A percentile compares a stretch with the other conserved stretches of the same genome.
Evolutionary conservation across 495 filamentous ascomycete species (phyloP).

Genomic region (Penicillium subrubescens): DNA sequence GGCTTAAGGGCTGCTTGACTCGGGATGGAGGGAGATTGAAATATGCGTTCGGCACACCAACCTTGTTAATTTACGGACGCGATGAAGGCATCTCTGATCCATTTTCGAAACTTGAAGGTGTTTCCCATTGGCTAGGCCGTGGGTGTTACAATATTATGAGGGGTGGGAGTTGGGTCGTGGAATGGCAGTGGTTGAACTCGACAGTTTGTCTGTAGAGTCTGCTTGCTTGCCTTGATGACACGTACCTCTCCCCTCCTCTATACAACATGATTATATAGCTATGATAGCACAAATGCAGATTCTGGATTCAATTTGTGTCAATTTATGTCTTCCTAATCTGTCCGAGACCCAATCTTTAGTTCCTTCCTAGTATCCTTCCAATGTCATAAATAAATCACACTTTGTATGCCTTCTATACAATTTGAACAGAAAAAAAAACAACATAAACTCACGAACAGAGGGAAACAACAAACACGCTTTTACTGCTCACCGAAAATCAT

Average conservation of each 20-base stretch:
- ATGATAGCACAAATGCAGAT: background rate
- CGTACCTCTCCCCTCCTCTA: constrained; percentile 10
- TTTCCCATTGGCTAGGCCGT: constrained; percentile 23
- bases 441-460: background rate
- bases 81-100: constrained; percentile 96
- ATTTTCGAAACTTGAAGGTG: constrained; percentile 45
- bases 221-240: constrained; percentile 9
- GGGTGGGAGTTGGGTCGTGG: constrained; percentile 13
- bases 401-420: constrained; percentile 15
- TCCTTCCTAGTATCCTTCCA: background rate
- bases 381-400: background rate
- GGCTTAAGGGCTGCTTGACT: constrained; percentile 87
- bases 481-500: constrained; percentile 43
- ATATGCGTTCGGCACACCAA: constrained; percentile 98
- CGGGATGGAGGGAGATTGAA: constrained; percentile 77
- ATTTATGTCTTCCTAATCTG: background rate
- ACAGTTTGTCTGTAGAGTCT: background rate
- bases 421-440: background rate
- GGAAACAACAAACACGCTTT: background rate
- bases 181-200: background rate
- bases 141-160: constrained; percentile 4
- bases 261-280: background rate
- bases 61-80: constrained; percentile 98
- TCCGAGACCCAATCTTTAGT: background rate
- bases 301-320: background rate